These are phyloP conservation scores for Hypoxylon crocopeplum DNA, from an alignment of 495 filamentous ascomycete species.

Conservation along the genomic window DNA sequence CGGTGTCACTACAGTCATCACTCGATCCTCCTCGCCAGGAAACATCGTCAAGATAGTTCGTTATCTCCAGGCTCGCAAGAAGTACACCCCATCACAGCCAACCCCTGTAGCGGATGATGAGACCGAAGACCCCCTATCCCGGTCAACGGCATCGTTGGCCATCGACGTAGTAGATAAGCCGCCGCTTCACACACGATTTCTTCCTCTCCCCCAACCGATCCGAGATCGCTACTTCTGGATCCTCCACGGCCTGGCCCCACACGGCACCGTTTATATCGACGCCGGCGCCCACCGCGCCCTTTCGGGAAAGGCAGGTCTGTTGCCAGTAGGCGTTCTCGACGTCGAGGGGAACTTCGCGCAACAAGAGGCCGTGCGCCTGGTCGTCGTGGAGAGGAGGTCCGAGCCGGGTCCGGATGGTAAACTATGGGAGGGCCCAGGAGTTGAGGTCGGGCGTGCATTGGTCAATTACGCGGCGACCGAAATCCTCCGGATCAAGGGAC, in stretches of 20 bases:
- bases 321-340: slow-evolving; percentile 89
- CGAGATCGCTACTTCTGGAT: slow-evolving; percentile 97
- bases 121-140: slow-evolving; percentile 43
- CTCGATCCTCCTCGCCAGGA: slow-evolving; percentile 87
- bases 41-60: slow-evolving; percentile 88
- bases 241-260: slow-evolving; percentile 88
- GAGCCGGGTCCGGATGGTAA: slow-evolving; percentile 38
- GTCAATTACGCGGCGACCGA: slow-evolving; percentile 92
- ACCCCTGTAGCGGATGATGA: slow-evolving; percentile 28
- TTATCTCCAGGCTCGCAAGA: slow-evolving; percentile 71
- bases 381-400: slow-evolving; percentile 62
- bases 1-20: slow-evolving; percentile 95
- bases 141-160: slow-evolving; percentile 46
- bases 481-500: slow-evolving; percentile 82
- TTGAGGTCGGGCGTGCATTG: slow-evolving; percentile 89
- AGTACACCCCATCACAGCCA: slow-evolving; percentile 36
- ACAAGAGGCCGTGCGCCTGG: slow-evolving; percentile 87
- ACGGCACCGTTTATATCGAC: slow-evolving; percentile 92
- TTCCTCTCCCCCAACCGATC: slow-evolving; percentile 84
- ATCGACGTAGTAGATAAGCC: slow-evolving; percentile 43
- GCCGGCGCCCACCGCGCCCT: slow-evolving; percentile 83
- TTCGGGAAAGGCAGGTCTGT: slow-evolving; percentile 80
- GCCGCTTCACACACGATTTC: slow-evolving; percentile 91
- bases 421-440: slow-evolving; percentile 59
- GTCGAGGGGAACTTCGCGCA: slow-evolving; percentile 87